Evolutionary conservation across 768 basidiomycete species (phyloP), one percentile per base, ranked within the genome.

Genomic region (Ramaria sp.): DNA sequence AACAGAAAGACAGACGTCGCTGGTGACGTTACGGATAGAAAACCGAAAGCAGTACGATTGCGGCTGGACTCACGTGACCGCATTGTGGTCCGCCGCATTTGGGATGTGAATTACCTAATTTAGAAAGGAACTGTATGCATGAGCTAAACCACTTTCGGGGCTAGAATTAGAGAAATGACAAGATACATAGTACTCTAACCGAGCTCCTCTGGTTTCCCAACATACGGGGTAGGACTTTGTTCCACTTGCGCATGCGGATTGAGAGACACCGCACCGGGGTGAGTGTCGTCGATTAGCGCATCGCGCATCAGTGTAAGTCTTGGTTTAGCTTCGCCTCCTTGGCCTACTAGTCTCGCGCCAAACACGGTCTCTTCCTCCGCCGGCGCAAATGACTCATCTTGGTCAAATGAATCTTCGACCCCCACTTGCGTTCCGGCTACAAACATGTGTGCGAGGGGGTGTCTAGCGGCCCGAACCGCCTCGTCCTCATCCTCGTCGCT

Each of bases 341-440:
- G 46, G 22, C 45, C 45, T 3, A 49, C 34, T 24, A 33, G 46
- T 22, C 55, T 42, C 41, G 46, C 55, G 33, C 55, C 55, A 49
- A 57, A 49, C 17, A 57, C 30, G 3, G 55, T 57, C 19, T 57
- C 55, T 57, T 57, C 43, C 24, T 56, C 41, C 27, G n/a, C 55
- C 7, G 49, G 39, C 22, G 37, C 41, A 41, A 47, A 45, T 13
- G 30, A 55, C 12, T 45, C 30, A 24, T 55, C 54, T 11, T 55
- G 54, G 13, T 57, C 45, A 50, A 57, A 49, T 24, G 43, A 48
- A 38, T 57, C 46, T 30, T 56, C 42, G 17, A 24, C 55, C 7
- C 45, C 55, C 7, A 30, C 55, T 33, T 37, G 42, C 11, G n/a
- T 13, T 24, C 39, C 45, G 11, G 22, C 46, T 20, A 17, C 55